Evolutionary conservation across 768 basidiomycete species (phyloP).

Genomic region (Suillus weaverae): DNA sequence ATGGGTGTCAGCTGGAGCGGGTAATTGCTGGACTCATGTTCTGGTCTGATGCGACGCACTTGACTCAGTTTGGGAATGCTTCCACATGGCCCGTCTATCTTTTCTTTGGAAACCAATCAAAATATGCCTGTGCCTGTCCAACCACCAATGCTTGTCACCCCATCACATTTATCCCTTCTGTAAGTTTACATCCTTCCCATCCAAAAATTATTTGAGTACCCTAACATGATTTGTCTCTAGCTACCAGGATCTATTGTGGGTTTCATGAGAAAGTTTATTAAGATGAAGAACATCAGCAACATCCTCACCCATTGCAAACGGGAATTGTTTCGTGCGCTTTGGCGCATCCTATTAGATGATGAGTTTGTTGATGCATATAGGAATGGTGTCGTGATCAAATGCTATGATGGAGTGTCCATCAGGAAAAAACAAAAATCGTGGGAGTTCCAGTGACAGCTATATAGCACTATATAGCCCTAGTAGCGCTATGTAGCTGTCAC

Average conservation of each 20-base stretch:
- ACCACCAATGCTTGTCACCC: constrained; percentile 9
- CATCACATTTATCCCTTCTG: constrained; percentile 10
- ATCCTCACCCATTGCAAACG: constrained; percentile 15
- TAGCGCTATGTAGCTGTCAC: too few relatives aligned
- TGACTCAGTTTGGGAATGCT: constrained; percentile 31
- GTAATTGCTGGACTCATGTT: constrained; percentile 26
- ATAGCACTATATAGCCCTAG: too few relatives aligned
- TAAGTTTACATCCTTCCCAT: too few relatives aligned
- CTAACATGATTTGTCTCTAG: too few relatives aligned
- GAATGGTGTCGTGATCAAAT: constrained; percentile 17
- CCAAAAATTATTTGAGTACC: too few relatives aligned
- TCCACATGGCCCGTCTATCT: constrained; percentile 28
- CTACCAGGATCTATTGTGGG: too few relatives aligned
- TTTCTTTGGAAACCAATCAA: constrained; percentile 23
- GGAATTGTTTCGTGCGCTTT: constrained; percentile 19
- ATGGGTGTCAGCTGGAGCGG: constrained; percentile 16
- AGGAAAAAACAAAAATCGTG: too few relatives aligned
- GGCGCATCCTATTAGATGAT: constrained; percentile 13
- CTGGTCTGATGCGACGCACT: constrained; percentile 32
- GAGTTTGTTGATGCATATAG: constrained; percentile 18
- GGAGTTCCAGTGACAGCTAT: too few relatives aligned
- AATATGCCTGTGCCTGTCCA: constrained; percentile 20
- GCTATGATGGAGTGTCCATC: constrained; percentile 15
- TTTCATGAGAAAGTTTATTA: neutral
- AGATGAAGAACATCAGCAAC: neutral